Evolutionary conservation across 352 stramenopile genomes (phyloP), one percentile per base, ranked within the genome.

Genomic region (Peronospora belbahrii): DNA sequence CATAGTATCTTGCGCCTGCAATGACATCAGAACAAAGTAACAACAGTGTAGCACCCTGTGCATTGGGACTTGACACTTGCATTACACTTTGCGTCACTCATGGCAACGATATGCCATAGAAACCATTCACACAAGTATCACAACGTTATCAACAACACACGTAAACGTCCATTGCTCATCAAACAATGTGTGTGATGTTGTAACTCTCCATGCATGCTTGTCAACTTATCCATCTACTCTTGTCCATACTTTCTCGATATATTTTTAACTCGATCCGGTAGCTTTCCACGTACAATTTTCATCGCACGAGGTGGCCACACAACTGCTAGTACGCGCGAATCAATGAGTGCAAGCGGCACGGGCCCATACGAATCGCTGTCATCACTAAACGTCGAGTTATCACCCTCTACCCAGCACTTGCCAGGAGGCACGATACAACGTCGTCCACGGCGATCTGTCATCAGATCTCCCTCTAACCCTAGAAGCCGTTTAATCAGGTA

Each of bases 321-420:
- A n/a, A 93, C 69, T 13, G 74, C 82, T 25, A 86, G 36, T 8
- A 93, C 79, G 30, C 78, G 68, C 22, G 79, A 72, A 43, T 93
- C 67, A 49, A 93, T 86, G 32, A 93, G 71, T 33, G 82, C 82
- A 20, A 93, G 67, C 33, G 82, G 82, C 37, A 93, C 75, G 27
- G 71, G 57, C 2, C 82, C 82, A 45, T 87, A 90, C 40, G 56
- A 50, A 50, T 88, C 70, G 62, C 78, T 90, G 62, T 89, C 76
- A 54, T 89, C 78, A 55, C 76, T 89, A 52, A 83, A 78, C 30
- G 56, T 64, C 2, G 65, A 48, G 54, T 86, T 89, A 60, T 93
- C 82, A 31, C 82, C 79, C 40, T 94, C 79, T 31, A 94, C 65
- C 82, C 82, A 94, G 65, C 82, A 94, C 58, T 85, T 86, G 51